These are phyloP conservation scores for Areca catechu DNA, from an alignment of 176 grass and related monocot genomes.

Conservation along the genomic window DNA sequence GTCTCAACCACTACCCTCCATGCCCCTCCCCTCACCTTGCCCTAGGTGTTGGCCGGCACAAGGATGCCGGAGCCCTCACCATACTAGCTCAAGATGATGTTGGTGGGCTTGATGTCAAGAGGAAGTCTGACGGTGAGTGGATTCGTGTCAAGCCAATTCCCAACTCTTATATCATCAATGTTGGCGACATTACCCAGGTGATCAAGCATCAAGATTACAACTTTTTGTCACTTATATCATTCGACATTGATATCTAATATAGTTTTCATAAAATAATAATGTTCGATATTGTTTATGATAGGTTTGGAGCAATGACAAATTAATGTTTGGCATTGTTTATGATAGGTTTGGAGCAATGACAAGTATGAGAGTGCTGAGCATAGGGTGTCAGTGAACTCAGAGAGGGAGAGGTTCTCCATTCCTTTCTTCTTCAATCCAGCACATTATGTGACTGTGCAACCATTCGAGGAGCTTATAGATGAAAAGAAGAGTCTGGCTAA, in stretches of 20 bases:
- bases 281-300: too few relatives aligned
- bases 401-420: conserved; percentile 59
- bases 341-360: conserved; percentile 88
- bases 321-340: too few relatives aligned
- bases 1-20: conserved; percentile 82
- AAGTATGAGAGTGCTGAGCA: conserved; percentile 80
- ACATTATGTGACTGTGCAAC: conserved; percentile 30
- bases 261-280: too few relatives aligned
- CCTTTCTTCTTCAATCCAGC: conserved; percentile 67
- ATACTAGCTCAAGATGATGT: conserved; percentile 72
- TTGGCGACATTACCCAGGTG: conserved; percentile 70
- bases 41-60: conserved; percentile 78
- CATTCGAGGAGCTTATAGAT: conserved; percentile 39
- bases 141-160: conserved; percentile 54
- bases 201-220: background rate
- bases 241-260: too few relatives aligned
- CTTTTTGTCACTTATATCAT: too few relatives aligned
- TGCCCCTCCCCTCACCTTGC: conserved; percentile 74
- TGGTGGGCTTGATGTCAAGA: conserved; percentile 69
- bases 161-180: conserved; percentile 56
- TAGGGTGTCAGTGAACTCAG: conserved; percentile 43
- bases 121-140: conserved; percentile 62
- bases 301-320: too few relatives aligned
- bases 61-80: conserved; percentile 69
- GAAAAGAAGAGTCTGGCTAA: conserved; percentile 31